Percentiles rank a stretch among this genome's conserved stretches.
These are phyloP conservation scores for Penicillium sp. DNA, from an alignment of 2,329 filamentous ascomycete genomes.

Conservation along the genomic window DNA sequence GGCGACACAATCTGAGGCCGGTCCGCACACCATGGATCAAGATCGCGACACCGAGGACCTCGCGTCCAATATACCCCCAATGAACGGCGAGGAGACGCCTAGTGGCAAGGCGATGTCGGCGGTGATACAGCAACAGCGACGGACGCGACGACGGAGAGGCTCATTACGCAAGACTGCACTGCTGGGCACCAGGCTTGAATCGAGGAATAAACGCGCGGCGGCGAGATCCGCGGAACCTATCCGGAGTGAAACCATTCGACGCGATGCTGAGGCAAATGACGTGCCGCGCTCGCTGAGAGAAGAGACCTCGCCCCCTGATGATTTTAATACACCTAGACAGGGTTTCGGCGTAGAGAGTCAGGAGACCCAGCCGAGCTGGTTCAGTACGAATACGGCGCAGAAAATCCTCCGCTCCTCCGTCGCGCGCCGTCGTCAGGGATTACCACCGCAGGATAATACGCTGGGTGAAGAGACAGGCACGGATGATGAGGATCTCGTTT, in stretches of 20 bases:
- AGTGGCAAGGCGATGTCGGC: constrained; percentile 56
- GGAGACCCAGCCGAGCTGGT: constrained; percentile 23
- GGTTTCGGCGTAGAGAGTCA: constrained; percentile 21
- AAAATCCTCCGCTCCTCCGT: constrained; percentile 27
- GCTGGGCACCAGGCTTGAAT: constrained; percentile 61
- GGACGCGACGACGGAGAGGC: constrained; percentile 73
- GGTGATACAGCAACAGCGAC: constrained; percentile 54
- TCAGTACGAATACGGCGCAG: constrained; percentile 18
- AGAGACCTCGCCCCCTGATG: constrained; percentile 11
- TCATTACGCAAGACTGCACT: constrained; percentile 87
- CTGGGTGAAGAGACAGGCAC: constrained; percentile 73
- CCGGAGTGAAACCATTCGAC: constrained; percentile 13
- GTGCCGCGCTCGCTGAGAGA: constrained; percentile 12
- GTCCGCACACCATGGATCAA: constrained; percentile 32
- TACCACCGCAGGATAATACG: constrained; percentile 60
- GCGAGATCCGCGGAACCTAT: constrained; percentile 24
- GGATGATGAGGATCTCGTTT: constrained; percentile 78
- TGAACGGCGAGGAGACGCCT: constrained; percentile 14
- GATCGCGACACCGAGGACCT: constrained; percentile 31
- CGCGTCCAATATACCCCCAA: constrained; percentile 31
- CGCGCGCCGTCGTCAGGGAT: constrained; percentile 37
- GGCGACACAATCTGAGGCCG: constrained; percentile 41
- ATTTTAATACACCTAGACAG: constrained; percentile 14
- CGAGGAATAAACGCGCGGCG: constrained; percentile 36
- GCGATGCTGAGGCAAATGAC: constrained; percentile 7